Percentiles rank a stretch among this genome's conserved stretches.
These are phyloP conservation scores for Aspergillus biplanus DNA, from an alignment of 495 filamentous ascomycete genomes.

Conservation along the genomic window DNA sequence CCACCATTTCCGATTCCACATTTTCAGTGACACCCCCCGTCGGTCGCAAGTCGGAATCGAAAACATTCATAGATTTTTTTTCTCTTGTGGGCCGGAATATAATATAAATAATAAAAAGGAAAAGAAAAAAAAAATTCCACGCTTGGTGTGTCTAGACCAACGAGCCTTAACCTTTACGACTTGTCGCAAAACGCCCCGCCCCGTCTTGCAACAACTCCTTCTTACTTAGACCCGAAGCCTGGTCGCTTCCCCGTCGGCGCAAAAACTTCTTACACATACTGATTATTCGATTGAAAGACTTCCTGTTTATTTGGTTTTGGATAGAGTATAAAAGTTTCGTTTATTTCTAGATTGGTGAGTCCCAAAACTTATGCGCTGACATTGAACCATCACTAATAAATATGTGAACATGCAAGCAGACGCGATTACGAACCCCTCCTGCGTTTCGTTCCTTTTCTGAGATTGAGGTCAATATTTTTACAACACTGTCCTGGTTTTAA, in stretches of 20 bases:
- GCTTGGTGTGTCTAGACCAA: conserved; percentile 18
- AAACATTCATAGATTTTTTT: conserved; percentile 21
- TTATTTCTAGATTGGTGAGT: conserved; percentile 37
- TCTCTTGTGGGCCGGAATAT: conserved; percentile 15
- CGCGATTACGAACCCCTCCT: conserved; percentile 33
- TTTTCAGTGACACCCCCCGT: conserved; percentile 24
- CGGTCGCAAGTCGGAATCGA: conserved; percentile 25
- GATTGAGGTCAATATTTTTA: conserved; percentile 22
- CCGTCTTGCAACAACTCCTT: conserved; percentile 13
- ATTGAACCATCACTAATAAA: conserved; percentile 10
- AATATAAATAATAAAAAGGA: conserved; percentile 22
- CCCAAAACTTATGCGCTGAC: conserved; percentile 4
- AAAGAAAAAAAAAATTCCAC: conserved; percentile 13
- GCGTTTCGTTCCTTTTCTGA: conserved; percentile 21
- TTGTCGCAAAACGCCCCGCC: conserved; percentile 24
- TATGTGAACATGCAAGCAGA: conserved; percentile 22
- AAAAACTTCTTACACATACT: conserved; percentile 20
- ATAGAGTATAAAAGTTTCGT: conserved; percentile 33
- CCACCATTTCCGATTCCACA: conserved; percentile 31
- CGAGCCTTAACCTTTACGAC: conserved; percentile 16
- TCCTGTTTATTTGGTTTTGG: conserved; percentile 25
- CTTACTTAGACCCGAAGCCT: conserved; percentile 33
- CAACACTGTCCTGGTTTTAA: conserved; percentile 20
- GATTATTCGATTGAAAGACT: conserved; percentile 27
- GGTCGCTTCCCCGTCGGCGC: conserved; percentile 37